Evolutionary conservation across 83 land plant genomes (phyloP).

Genomic region (Thuja plicata): DNA sequence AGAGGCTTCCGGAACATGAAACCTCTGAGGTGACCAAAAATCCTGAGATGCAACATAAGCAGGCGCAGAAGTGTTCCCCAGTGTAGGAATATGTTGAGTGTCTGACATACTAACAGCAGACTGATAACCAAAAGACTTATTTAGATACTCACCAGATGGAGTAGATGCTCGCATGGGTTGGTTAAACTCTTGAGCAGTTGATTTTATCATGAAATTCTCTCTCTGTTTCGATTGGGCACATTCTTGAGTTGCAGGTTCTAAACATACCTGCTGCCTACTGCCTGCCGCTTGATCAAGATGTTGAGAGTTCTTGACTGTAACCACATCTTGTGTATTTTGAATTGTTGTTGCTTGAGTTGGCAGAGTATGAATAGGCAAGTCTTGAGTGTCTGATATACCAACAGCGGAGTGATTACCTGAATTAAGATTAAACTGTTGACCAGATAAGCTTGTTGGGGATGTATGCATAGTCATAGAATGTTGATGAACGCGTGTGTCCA

Average conservation of each 20-base stretch:
- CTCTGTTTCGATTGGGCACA: background rate
- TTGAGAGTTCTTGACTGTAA: background rate
- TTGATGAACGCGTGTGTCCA: background rate
- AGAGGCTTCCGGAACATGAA: background rate
- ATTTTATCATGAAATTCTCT: background rate
- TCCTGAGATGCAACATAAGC: background rate
- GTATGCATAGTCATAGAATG: background rate
- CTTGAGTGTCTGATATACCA: background rate
- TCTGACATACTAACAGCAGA: background rate
- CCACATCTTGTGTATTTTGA: background rate
- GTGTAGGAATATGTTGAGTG: background rate
- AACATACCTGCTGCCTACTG: background rate
- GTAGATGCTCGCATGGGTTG: background rate
- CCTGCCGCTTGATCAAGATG: conserved; percentile 4
- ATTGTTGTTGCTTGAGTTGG: background rate
- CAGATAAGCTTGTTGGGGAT: background rate
- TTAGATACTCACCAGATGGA: background rate
- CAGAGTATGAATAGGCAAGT: background rate
- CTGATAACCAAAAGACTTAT: background rate
- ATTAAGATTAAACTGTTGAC: conserved; percentile 9
- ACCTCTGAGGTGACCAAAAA: background rate
- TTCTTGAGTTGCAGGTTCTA: background rate
- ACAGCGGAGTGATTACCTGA: background rate
- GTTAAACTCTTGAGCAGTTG: conserved; percentile 3
- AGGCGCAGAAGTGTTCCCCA: background rate